Conservation (phyloP, 1,139 yeast species). For the Geotrichum citri-aurantii region DNA sequence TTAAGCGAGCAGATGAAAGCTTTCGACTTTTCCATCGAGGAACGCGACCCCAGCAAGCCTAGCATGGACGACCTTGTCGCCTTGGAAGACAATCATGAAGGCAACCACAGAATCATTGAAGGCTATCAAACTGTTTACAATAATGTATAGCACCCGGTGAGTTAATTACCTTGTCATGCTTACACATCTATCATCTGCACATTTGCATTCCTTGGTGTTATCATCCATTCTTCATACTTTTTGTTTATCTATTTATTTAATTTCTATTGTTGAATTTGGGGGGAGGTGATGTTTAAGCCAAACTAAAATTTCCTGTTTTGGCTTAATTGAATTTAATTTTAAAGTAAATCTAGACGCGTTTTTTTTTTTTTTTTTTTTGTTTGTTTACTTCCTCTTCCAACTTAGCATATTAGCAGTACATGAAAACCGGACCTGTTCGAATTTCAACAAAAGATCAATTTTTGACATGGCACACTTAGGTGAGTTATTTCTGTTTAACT, state of each 20-base stretch:
- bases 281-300: too few species aligned
- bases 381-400: neutral
- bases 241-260: neutral
- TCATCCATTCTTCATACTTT: neutral
- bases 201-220: neutral
- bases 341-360: neutral
- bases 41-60: constrained; percentile 26
- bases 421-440: neutral
- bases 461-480: neutral
- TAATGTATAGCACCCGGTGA: constrained; percentile 5
- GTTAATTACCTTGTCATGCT: neutral
- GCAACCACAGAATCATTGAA: constrained; percentile 31
- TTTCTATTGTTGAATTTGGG: neutral
- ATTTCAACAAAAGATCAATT: neutral
- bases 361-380: neutral
- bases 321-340: neutral
- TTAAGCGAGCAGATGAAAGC: constrained; percentile 34
- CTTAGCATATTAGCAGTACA: too few species aligned
- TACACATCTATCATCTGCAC: neutral
- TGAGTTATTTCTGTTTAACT: neutral
- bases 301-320: neutral
- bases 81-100: constrained; percentile 34
- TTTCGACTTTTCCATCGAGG: constrained; percentile 23
- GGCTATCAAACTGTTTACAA: constrained; percentile 24
- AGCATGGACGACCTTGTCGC: constrained; percentile 25